phyloP scores from a whole-genome alignment of 2,329 filamentous ascomycete species.

The Emmonsiellopsis sp. region DNA sequence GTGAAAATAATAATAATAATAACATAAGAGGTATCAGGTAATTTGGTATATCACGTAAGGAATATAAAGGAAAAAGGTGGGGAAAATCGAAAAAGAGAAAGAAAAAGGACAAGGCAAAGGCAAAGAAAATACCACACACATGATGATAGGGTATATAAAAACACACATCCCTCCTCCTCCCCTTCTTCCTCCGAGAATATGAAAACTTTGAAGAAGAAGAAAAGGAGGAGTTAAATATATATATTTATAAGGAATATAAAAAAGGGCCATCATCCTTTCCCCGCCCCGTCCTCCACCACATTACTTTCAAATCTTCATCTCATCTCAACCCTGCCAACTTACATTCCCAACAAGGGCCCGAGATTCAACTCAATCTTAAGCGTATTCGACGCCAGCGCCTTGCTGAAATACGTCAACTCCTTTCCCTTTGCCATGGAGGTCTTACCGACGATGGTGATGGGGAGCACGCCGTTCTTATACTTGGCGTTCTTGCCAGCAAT shows the following conservation, averaged over 20 bases:
- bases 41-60: too few relatives aligned
- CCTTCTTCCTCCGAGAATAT: neutral
- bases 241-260: too few relatives aligned
- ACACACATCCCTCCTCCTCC: neutral
- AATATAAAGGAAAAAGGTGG: too few relatives aligned
- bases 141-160: neutral
- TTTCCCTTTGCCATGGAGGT: slow-evolving; percentile 39
- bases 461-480: slow-evolving; percentile 40
- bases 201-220: neutral
- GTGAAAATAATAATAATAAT: too few relatives aligned
- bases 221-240: too few relatives aligned
- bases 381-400: slow-evolving; percentile 39
- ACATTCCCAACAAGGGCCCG: slow-evolving; percentile 9
- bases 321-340: neutral
- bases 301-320: neutral
- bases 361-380: slow-evolving; percentile 38
- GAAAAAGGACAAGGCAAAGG: neutral
- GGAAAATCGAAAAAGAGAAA: too few relatives aligned
- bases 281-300: neutral
- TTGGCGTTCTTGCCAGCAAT: slow-evolving; percentile 17
- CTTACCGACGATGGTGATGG: slow-evolving; percentile 42
- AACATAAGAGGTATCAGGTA: too few relatives aligned
- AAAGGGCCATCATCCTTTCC: too few relatives aligned
- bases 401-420: slow-evolving; percentile 45
- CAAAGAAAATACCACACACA: neutral